Base-by-base conservation (phyloP, 352 stramenopile genomes). In the Phytophthora agathidicida region DNA sequence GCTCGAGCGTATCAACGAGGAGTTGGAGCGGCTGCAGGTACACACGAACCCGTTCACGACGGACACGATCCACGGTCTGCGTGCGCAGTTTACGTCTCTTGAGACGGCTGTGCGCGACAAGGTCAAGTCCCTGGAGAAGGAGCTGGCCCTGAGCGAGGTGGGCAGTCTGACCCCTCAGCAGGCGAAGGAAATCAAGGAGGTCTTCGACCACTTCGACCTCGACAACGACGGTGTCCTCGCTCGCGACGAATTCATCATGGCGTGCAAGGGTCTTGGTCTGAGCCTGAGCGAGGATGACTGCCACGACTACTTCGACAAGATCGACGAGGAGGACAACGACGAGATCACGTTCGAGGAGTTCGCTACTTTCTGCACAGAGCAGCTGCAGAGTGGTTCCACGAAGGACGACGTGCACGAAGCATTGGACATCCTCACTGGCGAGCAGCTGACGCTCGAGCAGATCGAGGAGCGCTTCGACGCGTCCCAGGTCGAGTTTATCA, bases 171-270 rank as follows among this genome's bases (percentile, higher is more conserved):
- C 83, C 26, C 55, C 86, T 4, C 63, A 93, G 52, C 88, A 97
- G 68, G 73, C 91, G 36, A 81, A 77, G 52, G 89, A 97, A 57
- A 94, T 96, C 49, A 83, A 90, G 48, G 89, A 97, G 57, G 88
- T 96, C 24, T 97, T 97, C 32, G 80, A 95, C 46, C 83, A 95
- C 67, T 97, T 97, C 45, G 89, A 97, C 47, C 59, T 93, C 32
- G 87, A 97, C 52, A 81, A 95, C 32, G 86, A 95, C 47, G 83
- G 86, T 46, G 83, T 91, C 23, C 68, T 97, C 10, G 85, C 83
- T 22, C 86, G 90, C 20, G 85, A 94, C 19, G 89, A 97, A 62
- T 96, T 97, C 36, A 95, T 93, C 68, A 96, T 96, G 81, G 89
- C 87, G 11, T 96, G 88, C 74, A 94, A 94, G 64, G 89, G 80